Conservation (phyloP, 1,284 basidiomycete species). For the Cronartium quercuum region DNA sequence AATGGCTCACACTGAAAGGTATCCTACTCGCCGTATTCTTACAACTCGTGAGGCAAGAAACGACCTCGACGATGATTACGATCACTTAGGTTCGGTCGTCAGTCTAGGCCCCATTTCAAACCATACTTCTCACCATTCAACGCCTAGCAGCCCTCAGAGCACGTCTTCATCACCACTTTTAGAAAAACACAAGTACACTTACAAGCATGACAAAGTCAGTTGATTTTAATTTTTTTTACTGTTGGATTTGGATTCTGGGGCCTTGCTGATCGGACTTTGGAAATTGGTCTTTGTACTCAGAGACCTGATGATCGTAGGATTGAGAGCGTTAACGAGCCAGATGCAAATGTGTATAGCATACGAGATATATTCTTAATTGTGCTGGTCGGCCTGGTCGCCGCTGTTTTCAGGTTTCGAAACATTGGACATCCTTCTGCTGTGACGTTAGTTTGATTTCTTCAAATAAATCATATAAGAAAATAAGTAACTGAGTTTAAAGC, state of each 20-base stretch:
- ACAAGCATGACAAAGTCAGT: not conserved
- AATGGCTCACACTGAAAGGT: not conserved
- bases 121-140: not conserved
- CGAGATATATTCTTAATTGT: conserved; percentile 41
- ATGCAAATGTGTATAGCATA: not conserved
- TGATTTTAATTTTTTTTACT: not conserved
- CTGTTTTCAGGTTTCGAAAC: conserved; percentile 76
- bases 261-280: not conserved
- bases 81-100: too few species aligned
- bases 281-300: not conserved
- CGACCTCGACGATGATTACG: not conserved
- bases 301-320: not conserved
- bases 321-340: not conserved
- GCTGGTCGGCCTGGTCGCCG: conserved; percentile 41
- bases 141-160: not conserved
- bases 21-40: not conserved
- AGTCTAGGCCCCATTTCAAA: not conserved
- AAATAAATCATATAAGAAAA: not conserved
- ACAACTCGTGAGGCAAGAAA: not conserved
- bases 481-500: not conserved
- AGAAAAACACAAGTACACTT: not conserved
- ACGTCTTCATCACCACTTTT: not conserved
- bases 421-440: conserved; percentile 89
- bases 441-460: conserved; percentile 56
- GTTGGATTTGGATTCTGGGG: not conserved